Evolutionary conservation across 805 yeast species (phyloP), one percentile per base, ranked within the genome.

Genomic region (Schwanniomyces occidentalis): DNA sequence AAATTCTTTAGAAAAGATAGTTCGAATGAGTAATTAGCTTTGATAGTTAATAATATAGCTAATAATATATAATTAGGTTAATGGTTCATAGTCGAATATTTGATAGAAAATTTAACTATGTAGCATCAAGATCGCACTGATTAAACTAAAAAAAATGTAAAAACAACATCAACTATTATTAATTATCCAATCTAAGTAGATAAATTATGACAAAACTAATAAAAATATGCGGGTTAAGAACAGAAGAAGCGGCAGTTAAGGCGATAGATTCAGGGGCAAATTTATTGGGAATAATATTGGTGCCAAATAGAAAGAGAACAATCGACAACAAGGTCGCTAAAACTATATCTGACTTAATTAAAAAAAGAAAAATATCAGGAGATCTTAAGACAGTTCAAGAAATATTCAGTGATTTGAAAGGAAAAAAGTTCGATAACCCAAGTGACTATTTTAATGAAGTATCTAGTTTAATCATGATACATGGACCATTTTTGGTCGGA

Each of bases 141-240:
- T n/a, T n/a, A n/a, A n/a, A n/a, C n/a, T n/a, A n/a, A n/a, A n/a
- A n/a, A n/a, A n/a, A n/a, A n/a, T n/a, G n/a, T n/a, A n/a, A n/a
- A n/a, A n/a, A n/a, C n/a, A n/a, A n/a, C n/a, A n/a, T n/a, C n/a
- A n/a, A n/a, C n/a, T n/a, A n/a, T n/a, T 29, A 3, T 14, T 9
- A 8, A 19, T 20, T 24, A 14, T 12, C 7, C 7, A 24, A 8
- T 24, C 10, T 8, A 6, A 21, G 5, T 21, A 5, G 3, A 9
- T 15, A 13, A 14, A 22, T 13, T 14, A 51, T 52, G 49, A 17
- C 50, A 25, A 52, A 52, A 40, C 24, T 86, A n/a, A 84, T 85
- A 4, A 91, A 91, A 53, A 79, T 91, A 4, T 91, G 99, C 56
- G 99, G 99, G 0, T 55, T 91, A 15, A 75, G 76, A 45, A 69